Conservation (phyloP, 257 asterid genomes). For the Knoxia roxburghii region DNA sequence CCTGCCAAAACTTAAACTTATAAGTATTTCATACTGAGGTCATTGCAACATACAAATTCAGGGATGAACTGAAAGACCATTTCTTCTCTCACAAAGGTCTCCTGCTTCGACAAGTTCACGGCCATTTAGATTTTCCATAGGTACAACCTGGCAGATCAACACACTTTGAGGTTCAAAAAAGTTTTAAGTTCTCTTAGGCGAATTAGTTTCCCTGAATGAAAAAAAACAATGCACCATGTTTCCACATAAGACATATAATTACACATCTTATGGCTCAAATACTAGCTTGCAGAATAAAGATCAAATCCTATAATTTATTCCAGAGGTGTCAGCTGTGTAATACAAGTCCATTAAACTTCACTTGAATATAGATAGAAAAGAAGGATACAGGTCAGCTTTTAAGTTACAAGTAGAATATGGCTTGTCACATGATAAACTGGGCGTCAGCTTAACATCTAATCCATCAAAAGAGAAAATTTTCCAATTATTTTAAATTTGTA, state of each 20-base stretch:
- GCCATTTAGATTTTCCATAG: slow-evolving; percentile 88
- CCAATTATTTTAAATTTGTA: not conserved
- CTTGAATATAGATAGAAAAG: too few relatives aligned
- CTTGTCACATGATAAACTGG: not conserved
- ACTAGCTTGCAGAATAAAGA: not conserved
- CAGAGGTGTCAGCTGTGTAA: not conserved
- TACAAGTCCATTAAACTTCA: too few relatives aligned
- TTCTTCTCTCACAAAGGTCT: slow-evolving; percentile 96
- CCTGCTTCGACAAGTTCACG: slow-evolving; percentile 93
- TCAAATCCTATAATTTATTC: not conserved
- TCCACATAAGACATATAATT: not conserved
- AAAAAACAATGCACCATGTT: not conserved
- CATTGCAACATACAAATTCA: slow-evolving; percentile 8
- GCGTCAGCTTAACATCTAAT: not conserved
- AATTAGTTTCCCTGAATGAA: not conserved
- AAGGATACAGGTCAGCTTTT: not conserved
- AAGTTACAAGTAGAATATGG: not conserved
- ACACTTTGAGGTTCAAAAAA: not conserved
- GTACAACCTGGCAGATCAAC: slow-evolving; percentile 59
- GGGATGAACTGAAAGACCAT: slow-evolving; percentile 41
- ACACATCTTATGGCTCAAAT: not conserved
- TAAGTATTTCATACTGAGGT: slow-evolving; percentile 12
- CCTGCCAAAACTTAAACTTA: slow-evolving; percentile 42
- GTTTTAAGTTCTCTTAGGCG: not conserved
- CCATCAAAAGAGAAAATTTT: not conserved